phyloP scores from a whole-genome alignment of 2,329 filamentous ascomycete species.

The Fusarium subtropicale region DNA sequence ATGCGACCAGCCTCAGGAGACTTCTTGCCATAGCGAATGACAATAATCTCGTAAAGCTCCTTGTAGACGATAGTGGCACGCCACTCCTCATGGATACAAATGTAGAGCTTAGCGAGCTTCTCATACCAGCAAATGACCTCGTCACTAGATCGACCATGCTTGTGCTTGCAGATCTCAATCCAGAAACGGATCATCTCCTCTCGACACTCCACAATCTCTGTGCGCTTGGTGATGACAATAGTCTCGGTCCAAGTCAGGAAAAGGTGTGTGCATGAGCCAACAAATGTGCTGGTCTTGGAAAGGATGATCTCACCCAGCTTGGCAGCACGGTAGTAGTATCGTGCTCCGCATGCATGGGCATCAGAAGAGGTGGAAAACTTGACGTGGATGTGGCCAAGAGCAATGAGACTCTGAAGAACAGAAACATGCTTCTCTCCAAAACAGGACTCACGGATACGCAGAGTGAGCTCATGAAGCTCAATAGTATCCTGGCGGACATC shows the following conservation, averaged over 20 bases:
- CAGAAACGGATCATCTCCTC: constrained; percentile 55
- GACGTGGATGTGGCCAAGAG: constrained; percentile 51
- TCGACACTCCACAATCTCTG: constrained; percentile 51
- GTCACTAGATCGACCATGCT: constrained; percentile 51
- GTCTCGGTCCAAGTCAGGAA: constrained; percentile 53
- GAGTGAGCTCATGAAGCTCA: constrained; percentile 50
- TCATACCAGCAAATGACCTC: constrained; percentile 54
- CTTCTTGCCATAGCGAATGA: constrained; percentile 49
- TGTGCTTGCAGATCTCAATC: constrained; percentile 53
- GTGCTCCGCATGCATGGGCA: constrained; percentile 42
- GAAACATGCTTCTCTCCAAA: constrained; percentile 52
- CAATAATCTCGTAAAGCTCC: constrained; percentile 52
- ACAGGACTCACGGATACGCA: constrained; percentile 52
- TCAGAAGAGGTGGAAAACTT: constrained; percentile 37
- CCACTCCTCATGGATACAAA: constrained; percentile 52
- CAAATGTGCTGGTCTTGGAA: constrained; percentile 49
- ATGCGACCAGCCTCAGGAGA: constrained; percentile 49
- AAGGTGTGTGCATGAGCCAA: constrained; percentile 51
- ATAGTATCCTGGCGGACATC: constrained; percentile 41
- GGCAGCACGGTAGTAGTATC: constrained; percentile 53
- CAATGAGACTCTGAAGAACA: constrained; percentile 54
- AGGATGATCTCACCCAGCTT: constrained; percentile 49
- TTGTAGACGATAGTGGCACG: constrained; percentile 50
- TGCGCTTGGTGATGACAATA: constrained; percentile 51
- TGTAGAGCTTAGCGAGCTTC: constrained; percentile 53